These are phyloP conservation scores for Pythium vanterpoolii DNA, from an alignment of 352 stramenopile genomes.

Conservation along the genomic window DNA sequence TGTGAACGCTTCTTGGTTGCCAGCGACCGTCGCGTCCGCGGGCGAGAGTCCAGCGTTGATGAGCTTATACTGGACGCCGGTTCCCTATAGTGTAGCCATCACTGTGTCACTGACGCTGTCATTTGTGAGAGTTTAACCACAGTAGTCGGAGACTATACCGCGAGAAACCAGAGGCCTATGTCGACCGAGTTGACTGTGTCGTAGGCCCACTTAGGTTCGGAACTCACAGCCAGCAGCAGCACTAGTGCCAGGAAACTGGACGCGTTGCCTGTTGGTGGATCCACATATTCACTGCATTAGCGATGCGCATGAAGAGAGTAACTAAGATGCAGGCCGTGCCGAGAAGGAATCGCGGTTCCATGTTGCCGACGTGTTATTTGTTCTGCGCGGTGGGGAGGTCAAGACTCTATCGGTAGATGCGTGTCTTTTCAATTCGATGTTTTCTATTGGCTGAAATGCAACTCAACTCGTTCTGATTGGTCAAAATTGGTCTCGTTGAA, in stretches of 20 bases:
- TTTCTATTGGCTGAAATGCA: slow-evolving; percentile 13
- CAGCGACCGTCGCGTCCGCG: background rate
- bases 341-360: slow-evolving; percentile 24
- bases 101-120: background rate
- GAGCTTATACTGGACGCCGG: slow-evolving; percentile 77
- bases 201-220: slow-evolving; percentile 48
- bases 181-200: slow-evolving; percentile 73
- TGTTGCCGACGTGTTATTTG: background rate
- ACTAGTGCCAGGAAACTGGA: slow-evolving; percentile 44
- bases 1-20: slow-evolving; percentile 21
- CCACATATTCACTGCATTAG: background rate
- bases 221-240: slow-evolving; percentile 46
- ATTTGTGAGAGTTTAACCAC: background rate
- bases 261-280: slow-evolving; percentile 47
- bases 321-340: background rate
- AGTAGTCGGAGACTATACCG: slow-evolving; percentile 26
- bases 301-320: background rate
- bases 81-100: slow-evolving; percentile 32
- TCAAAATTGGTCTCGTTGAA: slow-evolving; percentile 9
- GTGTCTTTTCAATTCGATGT: background rate
- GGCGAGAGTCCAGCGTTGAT: slow-evolving; percentile 61
- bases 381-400: background rate
- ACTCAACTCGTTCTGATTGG: background rate
- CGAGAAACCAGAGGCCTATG: slow-evolving; percentile 67
- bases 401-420: background rate